These are phyloP conservation scores for Aureobasidium subglaciale DNA, from an alignment of 2,329 filamentous ascomycete species.

Conservation along the genomic window DNA sequence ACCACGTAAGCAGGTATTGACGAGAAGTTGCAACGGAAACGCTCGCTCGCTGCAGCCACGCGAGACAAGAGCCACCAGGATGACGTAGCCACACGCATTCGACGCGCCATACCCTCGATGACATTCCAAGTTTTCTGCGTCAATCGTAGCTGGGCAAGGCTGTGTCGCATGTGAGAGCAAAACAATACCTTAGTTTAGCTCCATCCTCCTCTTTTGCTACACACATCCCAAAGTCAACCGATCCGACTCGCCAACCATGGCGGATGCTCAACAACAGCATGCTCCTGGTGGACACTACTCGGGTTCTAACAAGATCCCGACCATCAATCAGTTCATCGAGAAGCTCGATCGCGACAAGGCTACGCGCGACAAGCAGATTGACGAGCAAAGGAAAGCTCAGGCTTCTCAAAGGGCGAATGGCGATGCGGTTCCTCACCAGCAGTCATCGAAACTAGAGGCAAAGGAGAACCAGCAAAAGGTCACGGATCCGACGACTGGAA, in stretches of 20 bases:
- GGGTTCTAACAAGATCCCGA: slow-evolving; percentile 75
- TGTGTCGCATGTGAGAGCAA: slow-evolving; percentile 1
- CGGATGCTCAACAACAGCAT: slow-evolving; percentile 37
- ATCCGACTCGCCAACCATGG: slow-evolving; percentile 29
- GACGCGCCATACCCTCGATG: slow-evolving; percentile 7
- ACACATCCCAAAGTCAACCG: background rate
- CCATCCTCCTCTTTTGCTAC: background rate
- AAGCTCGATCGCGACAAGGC: slow-evolving; percentile 73
- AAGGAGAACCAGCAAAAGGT: slow-evolving; percentile 53
- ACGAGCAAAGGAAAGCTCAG: slow-evolving; percentile 43
- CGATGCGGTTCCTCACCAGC: slow-evolving; percentile 41
- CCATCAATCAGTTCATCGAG: slow-evolving; percentile 75
- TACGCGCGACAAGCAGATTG: slow-evolving; percentile 64
- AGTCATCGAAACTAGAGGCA: slow-evolving; percentile 32
- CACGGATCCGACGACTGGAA: slow-evolving; percentile 82
- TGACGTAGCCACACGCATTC: background rate
- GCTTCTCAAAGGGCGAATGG: slow-evolving; percentile 14
- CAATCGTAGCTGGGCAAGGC: background rate
- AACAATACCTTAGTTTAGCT: background rate
- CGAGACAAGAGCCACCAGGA: background rate
- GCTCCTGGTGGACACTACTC: slow-evolving; percentile 67
- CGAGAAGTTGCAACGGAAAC: background rate
- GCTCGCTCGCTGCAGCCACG: background rate
- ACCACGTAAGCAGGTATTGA: background rate
- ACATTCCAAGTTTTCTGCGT: slow-evolving; percentile 12